Evolutionary conservation across 2,329 filamentous ascomycete genomes (phyloP).

Genomic region (Penicillium janthinellum): DNA sequence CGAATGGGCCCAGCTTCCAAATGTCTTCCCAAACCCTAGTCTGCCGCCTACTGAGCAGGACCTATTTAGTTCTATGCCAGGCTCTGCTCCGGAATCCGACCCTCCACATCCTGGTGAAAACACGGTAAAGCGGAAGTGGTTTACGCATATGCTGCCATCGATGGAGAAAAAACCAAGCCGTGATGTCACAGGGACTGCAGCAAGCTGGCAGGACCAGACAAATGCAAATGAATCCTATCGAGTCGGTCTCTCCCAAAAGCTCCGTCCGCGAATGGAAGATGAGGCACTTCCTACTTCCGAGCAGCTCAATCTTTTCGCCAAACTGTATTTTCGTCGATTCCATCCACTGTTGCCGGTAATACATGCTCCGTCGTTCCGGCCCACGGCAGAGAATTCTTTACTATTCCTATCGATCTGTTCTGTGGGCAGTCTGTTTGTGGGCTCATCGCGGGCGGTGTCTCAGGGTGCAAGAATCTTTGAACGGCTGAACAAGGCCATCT

Average conservation of each 20-base stretch:
- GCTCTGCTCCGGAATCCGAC: not conserved
- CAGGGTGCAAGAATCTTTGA: constrained; percentile 35
- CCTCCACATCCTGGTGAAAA: not conserved
- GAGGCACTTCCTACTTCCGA: constrained; percentile 20
- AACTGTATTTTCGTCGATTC: constrained; percentile 22
- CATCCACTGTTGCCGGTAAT: constrained; percentile 19
- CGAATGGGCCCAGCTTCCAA: constrained; percentile 23
- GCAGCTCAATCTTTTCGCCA: constrained; percentile 24
- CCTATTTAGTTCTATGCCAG: not conserved
- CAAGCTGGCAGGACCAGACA: constrained; percentile 1
- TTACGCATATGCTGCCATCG: constrained; percentile 7
- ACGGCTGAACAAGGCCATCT: constrained; percentile 28
- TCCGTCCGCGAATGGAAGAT: constrained; percentile 20
- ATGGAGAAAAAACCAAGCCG: not conserved
- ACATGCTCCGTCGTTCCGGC: constrained; percentile 23
- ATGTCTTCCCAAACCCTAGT: not conserved
- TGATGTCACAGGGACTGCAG: not conserved
- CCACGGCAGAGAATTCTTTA: constrained; percentile 31
- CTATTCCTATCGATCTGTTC: constrained; percentile 43
- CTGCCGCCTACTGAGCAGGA: not conserved
- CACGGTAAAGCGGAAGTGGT: constrained; percentile 11
- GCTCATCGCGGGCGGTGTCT: constrained; percentile 31
- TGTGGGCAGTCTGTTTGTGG: constrained; percentile 40
- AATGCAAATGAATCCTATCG: constrained; percentile 21
- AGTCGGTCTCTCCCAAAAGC: constrained; percentile 21